Evolutionary conservation across 1,139 yeast genomes (phyloP).

Genomic region (Diutina ranongensis): DNA sequence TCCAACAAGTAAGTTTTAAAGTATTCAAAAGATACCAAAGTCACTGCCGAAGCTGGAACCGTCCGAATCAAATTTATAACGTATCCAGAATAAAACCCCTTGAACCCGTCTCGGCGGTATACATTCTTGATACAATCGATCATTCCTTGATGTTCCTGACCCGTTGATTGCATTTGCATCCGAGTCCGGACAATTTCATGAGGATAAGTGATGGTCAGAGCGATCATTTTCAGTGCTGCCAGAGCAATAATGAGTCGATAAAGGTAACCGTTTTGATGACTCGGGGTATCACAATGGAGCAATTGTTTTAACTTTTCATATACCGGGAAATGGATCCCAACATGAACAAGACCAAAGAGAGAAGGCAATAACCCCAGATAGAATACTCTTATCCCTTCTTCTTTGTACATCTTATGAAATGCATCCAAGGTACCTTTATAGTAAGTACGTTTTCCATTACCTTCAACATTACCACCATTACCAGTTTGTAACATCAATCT

Average conservation of each 20-base stretch:
- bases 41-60: conserved; percentile 90
- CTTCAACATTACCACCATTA: conserved; percentile 18
- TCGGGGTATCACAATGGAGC: conserved; percentile 22
- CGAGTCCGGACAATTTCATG: conserved; percentile 93
- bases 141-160: conserved; percentile 12
- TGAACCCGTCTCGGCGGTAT: conserved; percentile 58
- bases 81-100: conserved; percentile 86
- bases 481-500: conserved; percentile 82
- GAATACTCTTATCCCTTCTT: conserved; percentile 77
- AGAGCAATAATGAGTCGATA: conserved; percentile 53
- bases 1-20: conserved; percentile 51
- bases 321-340: conserved; percentile 95
- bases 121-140: conserved; percentile 29
- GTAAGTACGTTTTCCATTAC: conserved; percentile 19
- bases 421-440: conserved; percentile 82
- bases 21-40: conserved; percentile 87
- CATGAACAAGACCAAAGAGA: conserved; percentile 80
- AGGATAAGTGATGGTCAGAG: conserved; percentile 85
- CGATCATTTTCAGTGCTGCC: conserved; percentile 75
- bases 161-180: conserved; percentile 48
- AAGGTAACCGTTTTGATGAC: conserved; percentile 16
- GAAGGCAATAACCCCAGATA: conserved; percentile 90
- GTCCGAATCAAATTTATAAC: conserved; percentile 79
- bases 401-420: conserved; percentile 58
- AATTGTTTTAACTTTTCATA: conserved; percentile 65